Base-by-base conservation (phyloP, 805 yeast genomes). In the Kockiozyma suomiensis region DNA sequence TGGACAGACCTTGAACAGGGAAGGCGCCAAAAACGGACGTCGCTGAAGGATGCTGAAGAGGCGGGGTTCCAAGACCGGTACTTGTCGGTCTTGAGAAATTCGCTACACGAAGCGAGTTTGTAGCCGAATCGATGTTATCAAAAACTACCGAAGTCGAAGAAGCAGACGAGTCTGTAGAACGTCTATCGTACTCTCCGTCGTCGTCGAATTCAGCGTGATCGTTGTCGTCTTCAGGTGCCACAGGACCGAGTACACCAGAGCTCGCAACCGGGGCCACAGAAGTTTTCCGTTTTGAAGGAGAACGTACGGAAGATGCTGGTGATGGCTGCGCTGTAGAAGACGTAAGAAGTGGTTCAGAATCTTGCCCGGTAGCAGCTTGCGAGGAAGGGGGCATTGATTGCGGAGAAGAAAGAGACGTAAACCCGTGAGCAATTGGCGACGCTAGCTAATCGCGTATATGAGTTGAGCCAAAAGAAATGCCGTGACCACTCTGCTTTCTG, bases 101-200 rank as follows among this genome's bases (percentile, higher is more conserved):
- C n/a, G 48, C 40, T n/a, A 15, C 35, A 23, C 56, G 55, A 19
- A 61, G 26, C 37, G 64, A 61, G 42, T 61, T 61, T n/a, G 65
- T 41, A 8, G 62, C 62, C 23, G 65, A 62, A 13, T 62, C 59
- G 30, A 62, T 51, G 17, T 49, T 51, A 28, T 62, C 65, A 35
- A 62, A 62, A 8, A 62, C 61, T 6, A 55, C 50, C 13, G 65
- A 62, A n/a, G 65, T 62, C 12, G 62, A 50, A 19, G 65, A 62
- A 19, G 37, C 52, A 7, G 60, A 19, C 1, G 65, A 62, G 41
- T 62, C 63, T 19, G 40, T 48, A 4, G 65, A 62, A 12, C 32
- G 30, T 25, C 65, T 15, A 40, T 41, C 56, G 55, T 13, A 42
- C 48, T 23, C 50, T 21, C 8, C 37, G 52, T 48, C 58, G 54